A percentile compares a stretch with the other conserved stretches of the same genome.
Conservation (phyloP, 768 basidiomycete species). For the Boletus sp. region DNA sequence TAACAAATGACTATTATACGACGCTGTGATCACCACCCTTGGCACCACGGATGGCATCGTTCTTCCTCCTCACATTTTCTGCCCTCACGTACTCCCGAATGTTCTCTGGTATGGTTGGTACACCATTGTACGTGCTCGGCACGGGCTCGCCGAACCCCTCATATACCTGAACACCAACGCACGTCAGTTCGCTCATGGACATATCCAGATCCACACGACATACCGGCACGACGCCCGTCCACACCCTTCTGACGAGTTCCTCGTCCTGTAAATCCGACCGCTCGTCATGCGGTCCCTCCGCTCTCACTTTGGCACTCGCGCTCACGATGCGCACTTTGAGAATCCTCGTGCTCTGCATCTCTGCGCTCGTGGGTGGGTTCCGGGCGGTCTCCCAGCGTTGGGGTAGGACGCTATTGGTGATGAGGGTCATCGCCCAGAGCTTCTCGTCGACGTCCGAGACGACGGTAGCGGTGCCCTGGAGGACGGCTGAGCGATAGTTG, state of each 20-base stretch:
- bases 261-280: constrained; percentile 14
- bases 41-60: constrained; percentile 19
- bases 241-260: constrained; percentile 16
- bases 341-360: constrained; percentile 24
- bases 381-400: constrained; percentile 21
- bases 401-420: constrained; percentile 25
- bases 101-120: constrained; percentile 13
- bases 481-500: constrained; percentile 26
- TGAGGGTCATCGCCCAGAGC: constrained; percentile 23
- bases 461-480: constrained; percentile 18
- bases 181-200: not conserved
- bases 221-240: constrained; percentile 28
- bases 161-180: constrained; percentile 12
- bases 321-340: constrained; percentile 23
- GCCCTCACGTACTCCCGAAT: constrained; percentile 22
- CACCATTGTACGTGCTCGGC: constrained; percentile 19
- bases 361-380: constrained; percentile 20
- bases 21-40: constrained; percentile 36
- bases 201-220: not conserved
- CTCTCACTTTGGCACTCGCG: constrained; percentile 25
- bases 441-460: constrained; percentile 21
- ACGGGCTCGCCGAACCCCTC: constrained; percentile 27
- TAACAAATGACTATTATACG: not conserved
- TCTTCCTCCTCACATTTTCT: constrained; percentile 26
- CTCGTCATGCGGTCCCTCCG: constrained; percentile 24